Conservation (phyloP, 305 asterid genomes). For the Coffea humblotiana region DNA sequence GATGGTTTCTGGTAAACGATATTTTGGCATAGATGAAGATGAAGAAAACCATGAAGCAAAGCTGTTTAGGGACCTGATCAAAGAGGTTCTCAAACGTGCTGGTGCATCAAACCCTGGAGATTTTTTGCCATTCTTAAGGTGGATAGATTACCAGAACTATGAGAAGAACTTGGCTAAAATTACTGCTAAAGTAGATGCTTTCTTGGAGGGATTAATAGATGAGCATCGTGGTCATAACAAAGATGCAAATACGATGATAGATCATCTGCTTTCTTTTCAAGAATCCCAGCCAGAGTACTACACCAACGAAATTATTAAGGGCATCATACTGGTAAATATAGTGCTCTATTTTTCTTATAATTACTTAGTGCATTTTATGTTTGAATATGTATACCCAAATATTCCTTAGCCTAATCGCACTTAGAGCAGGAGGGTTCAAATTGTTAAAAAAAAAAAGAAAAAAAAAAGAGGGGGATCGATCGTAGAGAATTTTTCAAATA, state of each 20-base stretch:
- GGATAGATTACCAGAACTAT: slow-evolving; percentile 23
- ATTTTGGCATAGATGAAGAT: slow-evolving; percentile 32
- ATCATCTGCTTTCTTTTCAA: slow-evolving; percentile 38
- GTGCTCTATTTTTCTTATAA: not conserved
- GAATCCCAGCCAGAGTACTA: slow-evolving; percentile 37
- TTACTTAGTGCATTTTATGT: too few species aligned
- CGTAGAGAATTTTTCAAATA: too few species aligned
- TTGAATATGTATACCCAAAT: too few species aligned
- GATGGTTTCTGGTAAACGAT: slow-evolving; percentile 49
- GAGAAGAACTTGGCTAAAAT: slow-evolving; percentile 25
- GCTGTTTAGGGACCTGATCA: slow-evolving; percentile 27
- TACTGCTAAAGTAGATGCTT: slow-evolving; percentile 16
- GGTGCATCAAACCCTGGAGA: slow-evolving; percentile 22
- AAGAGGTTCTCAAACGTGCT: slow-evolving; percentile 9
- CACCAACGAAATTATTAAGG: slow-evolving; percentile 34
- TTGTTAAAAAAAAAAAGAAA: too few species aligned
- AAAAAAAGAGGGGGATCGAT: too few species aligned
- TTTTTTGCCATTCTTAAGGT: not conserved
- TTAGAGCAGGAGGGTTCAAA: too few species aligned
- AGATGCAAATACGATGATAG: slow-evolving; percentile 29
- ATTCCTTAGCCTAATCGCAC: too few species aligned
- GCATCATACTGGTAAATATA: slow-evolving; percentile 37
- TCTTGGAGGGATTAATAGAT: slow-evolving; percentile 37
- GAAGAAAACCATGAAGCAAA: slow-evolving; percentile 31
- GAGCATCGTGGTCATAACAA: slow-evolving; percentile 24